Evolutionary conservation across 2,329 filamentous ascomycete species (phyloP), one percentile per base, ranked within the genome.

Genomic region (Ophiognomonia clavigignenti-juglandacearum): DNA sequence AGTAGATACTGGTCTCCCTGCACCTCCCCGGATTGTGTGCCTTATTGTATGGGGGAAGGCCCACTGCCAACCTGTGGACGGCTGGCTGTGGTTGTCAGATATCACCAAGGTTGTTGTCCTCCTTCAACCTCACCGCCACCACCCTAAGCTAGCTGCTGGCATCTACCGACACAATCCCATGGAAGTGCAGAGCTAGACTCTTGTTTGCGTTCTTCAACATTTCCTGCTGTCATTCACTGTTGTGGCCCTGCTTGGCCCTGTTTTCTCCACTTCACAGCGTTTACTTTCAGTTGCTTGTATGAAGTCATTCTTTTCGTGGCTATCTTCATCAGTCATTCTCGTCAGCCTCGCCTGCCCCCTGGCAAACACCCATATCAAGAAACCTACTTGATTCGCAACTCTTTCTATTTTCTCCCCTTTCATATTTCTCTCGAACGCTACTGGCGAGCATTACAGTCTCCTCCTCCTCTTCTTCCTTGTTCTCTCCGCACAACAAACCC

Each of bases 81-180:
- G 31, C 31, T 6, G 6, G 31, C 13, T n/a, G 31, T 14, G 11
- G 18, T n/a, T 4, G 27, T n/a, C 19, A 34, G 27, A 32, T 29
- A 29, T 46, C 44, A 4, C 37, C 44, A 41, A 41, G 19, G 18
- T 26, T 35, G 27, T 40, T 29, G 9, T 49, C 26, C 34, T 35
- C 32, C 32, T 35, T 35, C 32, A 32, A 10, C n/a, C n/a, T n/a
- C n/a, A n/a, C n/a, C n/a, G n/a, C n/a, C n/a, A n/a, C n/a, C n/a
- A n/a, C n/a, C n/a, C n/a, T n/a, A n/a, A n/a, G n/a, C n/a, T n/a
- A n/a, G n/a, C n/a, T n/a, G n/a, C n/a, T n/a, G n/a, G n/a, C n/a
- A n/a, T n/a, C n/a, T n/a, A n/a, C n/a, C n/a, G n/a, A n/a, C n/a
- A n/a, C 29, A 10, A 31, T n/a, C 11, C 11, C n/a, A 31, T 31